Base-by-base conservation (phyloP, 768 basidiomycete genomes). In the Lentinula detonsa region DNA sequence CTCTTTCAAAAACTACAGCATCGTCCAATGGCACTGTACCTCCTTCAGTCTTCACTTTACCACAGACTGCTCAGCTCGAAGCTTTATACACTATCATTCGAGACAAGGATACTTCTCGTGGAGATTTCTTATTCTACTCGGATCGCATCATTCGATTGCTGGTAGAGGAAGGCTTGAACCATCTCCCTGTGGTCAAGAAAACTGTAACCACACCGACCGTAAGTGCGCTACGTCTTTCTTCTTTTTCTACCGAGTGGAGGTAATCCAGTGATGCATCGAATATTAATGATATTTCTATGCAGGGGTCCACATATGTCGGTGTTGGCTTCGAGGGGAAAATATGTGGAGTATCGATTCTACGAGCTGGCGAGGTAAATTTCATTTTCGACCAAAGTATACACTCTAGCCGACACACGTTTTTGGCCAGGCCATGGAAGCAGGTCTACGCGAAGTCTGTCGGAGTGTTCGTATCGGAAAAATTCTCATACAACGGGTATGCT, bases 391-490 rank as follows among this genome's bases (percentile, higher is more conserved):
- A 9, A 46, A 43, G 13, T 50, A 53, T 18, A 11, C n/a, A 35
- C 10, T 51, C 10, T 51, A 45, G 52, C 52, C 61, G 35, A 56
- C 50, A 43, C 51, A 37, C 46, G 45, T 45, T 48, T 10, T 28
- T 43, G 11, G 18, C 55, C 61, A 94, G 91, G 94, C 95, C 1
- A 99, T 99, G 96, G 96, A 99, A 75, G 93, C 92, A 11, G 97
- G 96, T 42, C 78, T 99, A 63, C 81, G 96, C 46, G 96, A 98
- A 73, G 96, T 98, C 42, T 98, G 95, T 76, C 83, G 96, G 66
- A 91, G 86, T 68, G 91, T 93, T 31, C 83, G 96, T 64, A 96
- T 99, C 62, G 96, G 96, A 52, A 99, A 99, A 78, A 98, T 99
- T 68, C 79, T 99, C 52, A 99, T 99, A 63, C 96, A 99, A 75